Base-by-base conservation (phyloP, 306 rosid genomes). In the Cucurbita maxima region DNA sequence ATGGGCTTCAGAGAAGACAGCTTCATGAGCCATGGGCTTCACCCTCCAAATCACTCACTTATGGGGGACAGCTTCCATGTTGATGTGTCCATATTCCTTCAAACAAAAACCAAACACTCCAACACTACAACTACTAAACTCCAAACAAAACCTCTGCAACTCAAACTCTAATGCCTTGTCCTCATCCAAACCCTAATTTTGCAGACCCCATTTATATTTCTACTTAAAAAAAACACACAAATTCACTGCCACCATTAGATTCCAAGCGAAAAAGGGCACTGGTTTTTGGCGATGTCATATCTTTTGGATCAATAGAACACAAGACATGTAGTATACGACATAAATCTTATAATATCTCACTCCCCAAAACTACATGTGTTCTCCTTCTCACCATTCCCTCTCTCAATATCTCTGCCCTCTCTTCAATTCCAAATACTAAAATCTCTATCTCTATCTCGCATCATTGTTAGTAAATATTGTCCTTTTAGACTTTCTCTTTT, bases 291-390 rank as follows among this genome's bases (percentile, higher is more conserved):
- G 16, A 73, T 67, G 44, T 70, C 88, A 74, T 80, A 88, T 74
- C 40, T n/a, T 63, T 75, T 61, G 8, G 61, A 74, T 73, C 41
- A 68, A 58, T 34, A 36, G 45, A 60, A 80, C 34, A 30, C 34
- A 30, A 30, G 34, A 30, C 87, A 82, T 66, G 0, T 44, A 30
- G 64, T 80, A 82, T 45, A 50, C 16, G 85, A 87, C 96, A 82
- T 76, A n/a, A 16, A 16, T 18, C 11, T 62, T 38, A 40, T 15
- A 62, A 62, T 57, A 62, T 62, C 51, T 83, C 81, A 75, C 51
- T 78, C 75, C 81, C 83, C 79, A 78, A 37, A 77, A 72, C 79
- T 77, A 54, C 77, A 40, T 57, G 69, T 30, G 71, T 45, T 68
- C 55, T 67, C 53, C 19, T 19, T 64, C 71, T 64, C n/a, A 64